A percentile compares a stretch with the other conserved stretches of the same genome.
Conservation (phyloP, 352 stramenopile species). For the Globisporangium recalcitrans region DNA sequence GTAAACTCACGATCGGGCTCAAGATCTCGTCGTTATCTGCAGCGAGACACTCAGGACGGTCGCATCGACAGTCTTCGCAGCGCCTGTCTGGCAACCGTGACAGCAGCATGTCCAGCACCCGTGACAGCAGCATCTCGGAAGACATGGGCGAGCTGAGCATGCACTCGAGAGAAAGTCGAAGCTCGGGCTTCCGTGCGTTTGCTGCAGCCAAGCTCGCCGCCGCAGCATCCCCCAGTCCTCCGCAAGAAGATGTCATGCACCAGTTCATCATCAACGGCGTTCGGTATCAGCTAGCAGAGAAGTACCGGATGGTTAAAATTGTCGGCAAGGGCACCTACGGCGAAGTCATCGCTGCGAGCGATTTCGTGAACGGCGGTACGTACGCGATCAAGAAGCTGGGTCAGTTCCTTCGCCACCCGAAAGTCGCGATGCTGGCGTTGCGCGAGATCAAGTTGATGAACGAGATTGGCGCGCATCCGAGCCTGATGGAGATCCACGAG, state of each 20-base stretch:
- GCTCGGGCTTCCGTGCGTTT: constrained; percentile 40
- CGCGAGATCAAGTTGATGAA: constrained; percentile 89
- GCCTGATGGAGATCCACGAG: constrained; percentile 81
- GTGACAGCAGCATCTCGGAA: constrained; percentile 3
- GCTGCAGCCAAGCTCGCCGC: constrained; percentile 22
- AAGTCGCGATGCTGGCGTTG: constrained; percentile 77
- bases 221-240: constrained; percentile 21
- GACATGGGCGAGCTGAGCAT: background rate
- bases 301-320: constrained; percentile 89
- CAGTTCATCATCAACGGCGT: constrained; percentile 87
- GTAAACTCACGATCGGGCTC: constrained; percentile 63
- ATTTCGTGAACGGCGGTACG: constrained; percentile 80
- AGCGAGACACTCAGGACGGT: constrained; percentile 22
- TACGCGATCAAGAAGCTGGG: constrained; percentile 89
- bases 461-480: constrained; percentile 65
- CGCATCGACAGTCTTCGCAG: constrained; percentile 34
- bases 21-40: constrained; percentile 63
- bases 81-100: constrained; percentile 25
- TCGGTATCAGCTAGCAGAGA: constrained; percentile 80
- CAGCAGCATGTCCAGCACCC: constrained; percentile 26
- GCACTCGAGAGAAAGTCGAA: background rate
- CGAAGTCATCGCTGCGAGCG: constrained; percentile 84
- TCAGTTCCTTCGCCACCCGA: constrained; percentile 79
- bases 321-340: constrained; percentile 88
- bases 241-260: constrained; percentile 73